Evolutionary conservation across 257 asterid genomes (phyloP).

Genomic region (Handroanthus guayacan): DNA sequence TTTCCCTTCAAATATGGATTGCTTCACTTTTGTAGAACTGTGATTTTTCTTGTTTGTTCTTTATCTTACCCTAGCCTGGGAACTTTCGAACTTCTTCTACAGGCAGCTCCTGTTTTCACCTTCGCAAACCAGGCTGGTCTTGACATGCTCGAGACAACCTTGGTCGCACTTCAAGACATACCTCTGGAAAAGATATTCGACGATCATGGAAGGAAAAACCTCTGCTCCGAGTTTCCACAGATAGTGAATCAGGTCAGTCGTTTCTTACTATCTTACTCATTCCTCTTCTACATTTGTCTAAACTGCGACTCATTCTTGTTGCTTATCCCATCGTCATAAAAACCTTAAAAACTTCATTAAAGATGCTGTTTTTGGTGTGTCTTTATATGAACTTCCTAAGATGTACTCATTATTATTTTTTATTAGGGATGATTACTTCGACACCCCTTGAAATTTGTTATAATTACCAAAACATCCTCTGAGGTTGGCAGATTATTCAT

Average conservation of each 20-base stretch:
- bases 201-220: slow-evolving; percentile 85
- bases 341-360: no score
- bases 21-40: no score
- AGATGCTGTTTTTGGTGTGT: no score
- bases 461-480: no score
- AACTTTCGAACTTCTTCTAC: slow-evolving; percentile 32
- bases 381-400: no score
- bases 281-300: not conserved
- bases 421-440: no score
- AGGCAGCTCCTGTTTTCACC: slow-evolving; percentile 87
- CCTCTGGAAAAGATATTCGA: slow-evolving; percentile 89
- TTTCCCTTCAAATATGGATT: no score
- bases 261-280: not conserved
- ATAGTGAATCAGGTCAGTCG: slow-evolving; percentile 85
- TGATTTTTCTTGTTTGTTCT: not conserved
- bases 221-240: slow-evolving; percentile 83
- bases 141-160: slow-evolving; percentile 96
- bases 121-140: slow-evolving; percentile 98
- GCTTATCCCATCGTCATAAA: not conserved
- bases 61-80: slow-evolving; percentile 12
- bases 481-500: no score
- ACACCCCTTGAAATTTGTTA: no score
- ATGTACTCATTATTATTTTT: no score
- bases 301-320: not conserved
- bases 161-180: slow-evolving; percentile 90